These are phyloP conservation scores for Phyllostachys edulis DNA, from an alignment of 176 grass and related monocot species.

Conservation along the genomic window DNA sequence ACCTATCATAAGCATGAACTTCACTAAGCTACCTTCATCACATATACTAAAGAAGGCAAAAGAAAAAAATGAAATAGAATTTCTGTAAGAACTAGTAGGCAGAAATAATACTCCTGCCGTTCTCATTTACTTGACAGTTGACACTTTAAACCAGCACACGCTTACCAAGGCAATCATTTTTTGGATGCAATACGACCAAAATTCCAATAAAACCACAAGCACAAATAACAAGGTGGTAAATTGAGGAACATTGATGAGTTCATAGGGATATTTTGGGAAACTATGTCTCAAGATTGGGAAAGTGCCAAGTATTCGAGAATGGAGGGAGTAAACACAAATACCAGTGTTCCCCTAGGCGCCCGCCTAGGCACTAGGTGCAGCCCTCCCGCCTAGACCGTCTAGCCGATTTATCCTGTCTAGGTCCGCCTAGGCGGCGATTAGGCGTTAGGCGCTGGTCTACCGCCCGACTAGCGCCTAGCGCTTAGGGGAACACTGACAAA, in stretches of 20 bases:
- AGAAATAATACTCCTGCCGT: neutral
- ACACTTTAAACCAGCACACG: neutral
- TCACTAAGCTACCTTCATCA: slow-evolving; percentile 8
- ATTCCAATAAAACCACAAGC: slow-evolving; percentile 5
- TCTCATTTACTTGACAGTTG: neutral
- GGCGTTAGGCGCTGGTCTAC: no score
- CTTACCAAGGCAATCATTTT: neutral
- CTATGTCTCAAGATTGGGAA: neutral
- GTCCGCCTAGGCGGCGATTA: no score
- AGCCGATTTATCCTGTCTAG: no score
- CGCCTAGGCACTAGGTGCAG: no score
- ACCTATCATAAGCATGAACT: slow-evolving; percentile 51
- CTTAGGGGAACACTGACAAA: no score
- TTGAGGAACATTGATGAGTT: neutral
- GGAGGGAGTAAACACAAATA: neutral
- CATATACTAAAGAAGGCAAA: neutral
- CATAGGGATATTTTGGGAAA: neutral
- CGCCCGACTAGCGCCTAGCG: no score
- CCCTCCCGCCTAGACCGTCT: no score
- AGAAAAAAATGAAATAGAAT: neutral
- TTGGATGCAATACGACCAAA: neutral
- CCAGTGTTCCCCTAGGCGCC: no score
- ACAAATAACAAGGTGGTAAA: neutral
- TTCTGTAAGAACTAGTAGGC: neutral
- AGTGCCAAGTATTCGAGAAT: neutral